Evolutionary conservation across 768 basidiomycete species (phyloP).

Genomic region (Leccinum pellstonianum): DNA sequence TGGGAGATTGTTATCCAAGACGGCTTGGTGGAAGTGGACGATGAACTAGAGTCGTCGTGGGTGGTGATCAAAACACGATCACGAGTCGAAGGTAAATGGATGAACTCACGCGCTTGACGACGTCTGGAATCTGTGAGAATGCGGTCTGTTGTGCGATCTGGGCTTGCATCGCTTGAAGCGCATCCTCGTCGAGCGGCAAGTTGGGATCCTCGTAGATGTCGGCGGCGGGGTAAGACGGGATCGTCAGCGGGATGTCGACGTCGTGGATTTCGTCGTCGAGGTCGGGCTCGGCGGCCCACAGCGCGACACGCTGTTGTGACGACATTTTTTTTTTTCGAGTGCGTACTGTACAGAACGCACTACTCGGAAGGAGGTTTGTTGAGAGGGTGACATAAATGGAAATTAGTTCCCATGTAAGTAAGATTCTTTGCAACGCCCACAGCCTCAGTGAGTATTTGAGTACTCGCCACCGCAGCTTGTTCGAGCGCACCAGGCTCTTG

Average conservation of each 20-base stretch:
- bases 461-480: background rate
- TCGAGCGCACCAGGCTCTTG: too few species aligned
- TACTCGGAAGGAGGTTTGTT: background rate
- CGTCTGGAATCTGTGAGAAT: conserved; percentile 81
- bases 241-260: conserved; percentile 52
- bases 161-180: conserved; percentile 72
- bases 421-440: too few species aligned
- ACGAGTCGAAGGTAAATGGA: background rate
- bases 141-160: conserved; percentile 83
- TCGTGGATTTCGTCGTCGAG: conserved; percentile 73
- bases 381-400: background rate
- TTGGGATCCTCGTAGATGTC: conserved; percentile 38
- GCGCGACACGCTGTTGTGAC: conserved; percentile 63
- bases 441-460: too few species aligned
- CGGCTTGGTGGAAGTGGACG: conserved; percentile 91
- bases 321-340: conserved; percentile 32
- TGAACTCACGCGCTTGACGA: conserved; percentile 75
- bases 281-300: conserved; percentile 80
- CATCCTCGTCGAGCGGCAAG: conserved; percentile 68
- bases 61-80: background rate
- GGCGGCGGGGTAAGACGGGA: conserved; percentile 26
- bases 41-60: conserved; percentile 62
- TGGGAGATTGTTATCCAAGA: conserved; percentile 84
- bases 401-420: background rate
- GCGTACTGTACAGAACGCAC: background rate